Percentiles rank a stretch among this genome's conserved stretches.
These are phyloP conservation scores for Cercospora zeina DNA, from an alignment of 2,329 filamentous ascomycete genomes.

Conservation along the genomic window DNA sequence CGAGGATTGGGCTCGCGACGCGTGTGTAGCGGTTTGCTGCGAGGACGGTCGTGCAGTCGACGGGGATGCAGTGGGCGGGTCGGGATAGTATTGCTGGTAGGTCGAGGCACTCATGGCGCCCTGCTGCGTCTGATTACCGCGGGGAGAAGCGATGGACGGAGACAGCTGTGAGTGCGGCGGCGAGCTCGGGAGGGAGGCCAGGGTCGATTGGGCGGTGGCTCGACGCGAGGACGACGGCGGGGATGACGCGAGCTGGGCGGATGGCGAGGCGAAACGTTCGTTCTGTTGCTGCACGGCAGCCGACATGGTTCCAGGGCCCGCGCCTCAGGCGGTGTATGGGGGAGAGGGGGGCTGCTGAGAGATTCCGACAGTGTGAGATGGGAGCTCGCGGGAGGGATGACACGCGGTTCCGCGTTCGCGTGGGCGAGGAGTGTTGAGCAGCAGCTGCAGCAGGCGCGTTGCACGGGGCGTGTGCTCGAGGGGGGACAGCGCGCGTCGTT, in stretches of 20 bases:
- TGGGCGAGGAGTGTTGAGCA: not conserved
- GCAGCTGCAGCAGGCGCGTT: constrained; percentile 2
- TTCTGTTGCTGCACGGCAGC: constrained; percentile 28
- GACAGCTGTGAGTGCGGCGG: constrained; percentile 42
- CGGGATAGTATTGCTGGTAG: constrained; percentile 65
- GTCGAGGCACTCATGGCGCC: constrained; percentile 68
- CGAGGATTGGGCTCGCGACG: constrained; percentile 37
- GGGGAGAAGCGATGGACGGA: constrained; percentile 48
- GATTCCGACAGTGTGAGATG: not conserved
- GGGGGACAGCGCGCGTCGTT: constrained; percentile 3
- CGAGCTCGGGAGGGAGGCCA: constrained; percentile 45
- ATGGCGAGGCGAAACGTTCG: constrained; percentile 22
- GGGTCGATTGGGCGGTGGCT: constrained; percentile 28
- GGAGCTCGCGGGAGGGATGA: not conserved
- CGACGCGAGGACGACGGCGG: constrained; percentile 26
- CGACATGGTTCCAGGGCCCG: constrained; percentile 26
- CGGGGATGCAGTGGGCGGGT: constrained; percentile 26
- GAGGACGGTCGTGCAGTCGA: constrained; percentile 34
- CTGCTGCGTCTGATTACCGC: constrained; percentile 47
- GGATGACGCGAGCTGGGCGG: constrained; percentile 23
- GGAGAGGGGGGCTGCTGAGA: not conserved
- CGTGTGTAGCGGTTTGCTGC: constrained; percentile 28
- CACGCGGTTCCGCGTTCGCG: not conserved
- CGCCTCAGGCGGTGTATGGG: constrained; percentile 11
- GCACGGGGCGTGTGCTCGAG: not conserved